Evolutionary conservation across 148 eudicot genomes (phyloP), one percentile per base, ranked within the genome.

Genomic region (Camellia sinensis): DNA sequence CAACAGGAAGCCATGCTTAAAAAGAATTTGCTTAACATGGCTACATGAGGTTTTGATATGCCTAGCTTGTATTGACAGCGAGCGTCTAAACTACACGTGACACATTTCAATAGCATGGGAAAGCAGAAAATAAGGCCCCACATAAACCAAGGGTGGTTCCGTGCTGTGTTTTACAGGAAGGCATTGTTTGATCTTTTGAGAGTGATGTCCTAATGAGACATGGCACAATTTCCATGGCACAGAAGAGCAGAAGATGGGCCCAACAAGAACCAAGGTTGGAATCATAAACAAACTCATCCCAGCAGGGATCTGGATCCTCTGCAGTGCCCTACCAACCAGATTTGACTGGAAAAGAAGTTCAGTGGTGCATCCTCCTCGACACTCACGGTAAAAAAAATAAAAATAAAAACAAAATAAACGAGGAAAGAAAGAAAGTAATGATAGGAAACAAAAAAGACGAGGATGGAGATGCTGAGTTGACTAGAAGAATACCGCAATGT

Each of bases 401-500:
- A 4, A 18, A 45, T 3, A 18, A 68, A 7, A 8, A 50, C 3
- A 9, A 13, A 21, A 19, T 14, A 76, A 66, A 66, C 4, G 6
- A 3, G 17, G 7, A 22, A 1, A 59, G 3, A 40, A 56, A 71
- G 5, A 43, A 44, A 14, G 18, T 56, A 56, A 14, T 56, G 13
- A 14, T 10, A 13, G 64, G 21, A 18, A 60, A 65, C 11, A 21
- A 3, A 29, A 52, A 37, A 18, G 62, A 52, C 4, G 60, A 18
- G 12, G 6, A 67, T 5, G 52, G 54, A 3, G 19, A 41, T 29
- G 52, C 18, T 37, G 63, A 68, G 19, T 59, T 21, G 41, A 43
- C 44, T 14, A 63, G 61, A 18, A 68, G 44, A 82, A 72, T 85
- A 91, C 95, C 88, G 95, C 95, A 73, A 91, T 82, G 74, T 91